Base-by-base conservation (phyloP, 306 rosid genomes). In the Dryas octopetala region DNA sequence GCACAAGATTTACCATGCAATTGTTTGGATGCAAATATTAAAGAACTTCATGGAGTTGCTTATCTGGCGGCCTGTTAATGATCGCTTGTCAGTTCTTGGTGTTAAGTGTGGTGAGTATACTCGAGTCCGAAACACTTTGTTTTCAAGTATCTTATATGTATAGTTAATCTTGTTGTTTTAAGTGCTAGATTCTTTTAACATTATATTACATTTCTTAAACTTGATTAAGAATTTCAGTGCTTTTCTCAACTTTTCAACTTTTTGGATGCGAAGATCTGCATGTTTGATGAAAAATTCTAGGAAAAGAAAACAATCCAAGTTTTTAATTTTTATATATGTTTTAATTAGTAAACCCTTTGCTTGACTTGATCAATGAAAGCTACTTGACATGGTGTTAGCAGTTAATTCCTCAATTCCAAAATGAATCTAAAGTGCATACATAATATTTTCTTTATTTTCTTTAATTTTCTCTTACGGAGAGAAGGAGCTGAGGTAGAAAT, bases 41-140 rank as follows among this genome's bases (percentile, higher is more conserved):
- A 70, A 52, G 62, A 52, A 16, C 47, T 52, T 38, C 38, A 28
- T 38, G 74, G 74, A 38, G 50, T 45, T 70, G 61, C 62, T 70
- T 32, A 48, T 38, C 28, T 69, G 73, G 61, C 5, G 15, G 28
- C 48, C 73, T 16, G 60, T 49, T 28, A 50, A 51, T 47, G 60
- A 68, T 51, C 5, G 60, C 48, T 69, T 51, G 4, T 38, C 46
- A 5, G 44, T 55, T 69, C 47, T 51, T 32, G 61, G 62, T 52
- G 74, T 16, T 5, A 52, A 32, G 15, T 69, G 48, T 40, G 47
- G 74, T 38, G 44, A 52, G 62, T 68, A 40, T 7, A n/a, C 9
- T n/a, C 58, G 15, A 5, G 52, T 66, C 10, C 55, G 11, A 66
- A 65, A 9, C 15, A 10, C 3, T 44, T 17, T 66, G 17, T 19